These are phyloP conservation scores for Psidium guajava DNA, from an alignment of 345 rosid species.

Conservation along the genomic window DNA sequence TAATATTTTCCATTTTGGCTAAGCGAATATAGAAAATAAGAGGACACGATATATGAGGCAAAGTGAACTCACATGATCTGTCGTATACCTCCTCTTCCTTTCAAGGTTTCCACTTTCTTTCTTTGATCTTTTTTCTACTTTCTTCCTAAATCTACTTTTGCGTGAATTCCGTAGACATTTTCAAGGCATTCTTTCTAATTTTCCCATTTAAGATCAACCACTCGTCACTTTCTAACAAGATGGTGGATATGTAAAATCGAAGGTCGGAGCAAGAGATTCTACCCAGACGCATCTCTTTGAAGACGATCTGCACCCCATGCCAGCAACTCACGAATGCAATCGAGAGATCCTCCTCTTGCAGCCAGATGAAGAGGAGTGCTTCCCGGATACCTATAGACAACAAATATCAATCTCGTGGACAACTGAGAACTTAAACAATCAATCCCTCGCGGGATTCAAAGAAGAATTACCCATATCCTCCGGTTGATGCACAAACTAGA, in stretches of 20 bases:
- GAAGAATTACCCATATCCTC: constrained; percentile 71
- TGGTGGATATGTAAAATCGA: background rate
- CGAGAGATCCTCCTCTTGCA: constrained; percentile 95
- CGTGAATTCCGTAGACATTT: background rate
- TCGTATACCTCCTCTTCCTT: background rate
- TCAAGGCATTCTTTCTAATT: background rate
- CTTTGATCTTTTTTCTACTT: background rate
- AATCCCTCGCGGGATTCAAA: background rate
- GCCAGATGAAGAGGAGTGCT: constrained; percentile 99
- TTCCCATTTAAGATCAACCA: background rate
- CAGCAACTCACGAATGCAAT: constrained; percentile 75
- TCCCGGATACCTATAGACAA: constrained; percentile 58
- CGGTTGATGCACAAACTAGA: constrained; percentile 90
- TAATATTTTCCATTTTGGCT: background rate
- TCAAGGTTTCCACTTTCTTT: background rate
- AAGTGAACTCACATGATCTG: background rate
- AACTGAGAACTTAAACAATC: background rate
- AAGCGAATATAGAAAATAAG: background rate
- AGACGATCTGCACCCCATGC: constrained; percentile 99
- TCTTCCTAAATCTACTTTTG: background rate
- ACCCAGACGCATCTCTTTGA: constrained; percentile 95
- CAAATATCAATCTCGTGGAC: constrained; percentile 5
- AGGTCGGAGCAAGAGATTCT: constrained; percentile 1
- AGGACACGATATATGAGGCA: background rate
- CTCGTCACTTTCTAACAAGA: background rate